phyloP scores from a whole-genome alignment of 305 asterid genomes.

The Fraxinus albicans region DNA sequence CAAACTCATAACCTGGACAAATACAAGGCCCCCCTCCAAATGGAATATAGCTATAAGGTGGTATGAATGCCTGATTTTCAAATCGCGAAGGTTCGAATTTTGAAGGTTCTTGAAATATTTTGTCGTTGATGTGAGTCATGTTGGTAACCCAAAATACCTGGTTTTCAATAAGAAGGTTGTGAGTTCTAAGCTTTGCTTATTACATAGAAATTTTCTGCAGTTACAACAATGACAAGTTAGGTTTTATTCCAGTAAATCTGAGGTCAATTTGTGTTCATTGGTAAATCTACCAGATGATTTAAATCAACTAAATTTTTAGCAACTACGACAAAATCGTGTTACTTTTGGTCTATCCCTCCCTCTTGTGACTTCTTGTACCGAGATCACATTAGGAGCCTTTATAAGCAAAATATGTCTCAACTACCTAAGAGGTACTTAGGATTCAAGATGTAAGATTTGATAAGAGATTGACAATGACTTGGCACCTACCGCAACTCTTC shows the following conservation, averaged over 20 bases:
- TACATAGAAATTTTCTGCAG: background rate
- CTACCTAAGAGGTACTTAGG: background rate
- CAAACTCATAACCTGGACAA: slow-evolving; percentile 75
- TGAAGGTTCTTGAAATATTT: slow-evolving; percentile 28
- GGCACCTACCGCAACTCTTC: background rate
- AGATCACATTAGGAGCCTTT: background rate
- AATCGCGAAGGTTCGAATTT: slow-evolving; percentile 56
- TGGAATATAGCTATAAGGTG: slow-evolving; percentile 62
- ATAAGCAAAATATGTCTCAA: background rate
- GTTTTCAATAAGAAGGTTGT: background rate
- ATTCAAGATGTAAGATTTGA: background rate
- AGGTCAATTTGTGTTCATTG: background rate
- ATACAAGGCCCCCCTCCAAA: slow-evolving; percentile 67
- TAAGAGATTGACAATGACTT: background rate
- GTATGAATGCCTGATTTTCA: slow-evolving; percentile 45
- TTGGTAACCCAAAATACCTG: slow-evolving; percentile 63
- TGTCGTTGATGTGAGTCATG: slow-evolving; percentile 68
- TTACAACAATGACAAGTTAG: background rate
- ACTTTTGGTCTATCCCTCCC: background rate
- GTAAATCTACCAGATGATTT: background rate
- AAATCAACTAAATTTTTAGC: background rate
- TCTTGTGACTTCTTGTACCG: background rate
- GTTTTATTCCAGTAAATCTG: background rate
- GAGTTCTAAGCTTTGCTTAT: background rate
- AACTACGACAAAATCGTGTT: background rate